phyloP scores from a whole-genome alignment of 2,329 filamentous ascomycete species.

The Trichoderma atroviride region DNA sequence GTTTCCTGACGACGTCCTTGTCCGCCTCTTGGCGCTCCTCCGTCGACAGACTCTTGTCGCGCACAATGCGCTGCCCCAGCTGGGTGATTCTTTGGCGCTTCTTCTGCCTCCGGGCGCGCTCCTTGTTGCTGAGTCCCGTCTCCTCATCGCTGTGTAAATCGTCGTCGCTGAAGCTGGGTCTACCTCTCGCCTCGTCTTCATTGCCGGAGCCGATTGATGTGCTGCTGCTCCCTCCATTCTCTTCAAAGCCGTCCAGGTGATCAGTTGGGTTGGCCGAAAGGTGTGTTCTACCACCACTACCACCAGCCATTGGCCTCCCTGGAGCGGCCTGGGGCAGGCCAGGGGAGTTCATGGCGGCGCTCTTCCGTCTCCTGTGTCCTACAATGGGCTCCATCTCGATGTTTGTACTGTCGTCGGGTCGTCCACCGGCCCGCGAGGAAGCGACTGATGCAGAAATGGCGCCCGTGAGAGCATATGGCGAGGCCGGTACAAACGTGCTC shows the following conservation, averaged over 20 bases:
- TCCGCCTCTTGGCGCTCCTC: constrained; percentile 78
- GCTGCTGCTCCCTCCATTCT: constrained; percentile 38
- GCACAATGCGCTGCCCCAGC: constrained; percentile 70
- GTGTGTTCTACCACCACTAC: constrained; percentile 26
- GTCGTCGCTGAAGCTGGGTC: constrained; percentile 68
- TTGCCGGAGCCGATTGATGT: constrained; percentile 33
- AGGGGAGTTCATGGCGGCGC: constrained; percentile 53
- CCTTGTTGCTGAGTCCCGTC: constrained; percentile 76
- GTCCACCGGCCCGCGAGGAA: constrained; percentile 26
- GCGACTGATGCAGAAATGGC: background rate
- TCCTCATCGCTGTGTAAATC: constrained; percentile 85
- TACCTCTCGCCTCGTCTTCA: constrained; percentile 46
- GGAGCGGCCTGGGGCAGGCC: constrained; percentile 35
- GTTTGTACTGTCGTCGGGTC: constrained; percentile 38
- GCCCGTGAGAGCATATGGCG: constrained; percentile 11
- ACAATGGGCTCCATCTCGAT: constrained; percentile 61
- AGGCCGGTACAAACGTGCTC: constrained; percentile 6
- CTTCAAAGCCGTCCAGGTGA: constrained; percentile 53
- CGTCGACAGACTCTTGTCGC: constrained; percentile 61
- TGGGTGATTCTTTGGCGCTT: constrained; percentile 68
- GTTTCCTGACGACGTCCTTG: constrained; percentile 67
- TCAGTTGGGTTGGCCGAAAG: constrained; percentile 38
- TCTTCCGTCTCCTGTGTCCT: constrained; percentile 59
- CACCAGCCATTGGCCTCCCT: constrained; percentile 24
- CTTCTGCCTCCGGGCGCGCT: constrained; percentile 68